Base-by-base conservation (phyloP, 2,329 filamentous ascomycete species). In the Fusarium hostae region DNA sequence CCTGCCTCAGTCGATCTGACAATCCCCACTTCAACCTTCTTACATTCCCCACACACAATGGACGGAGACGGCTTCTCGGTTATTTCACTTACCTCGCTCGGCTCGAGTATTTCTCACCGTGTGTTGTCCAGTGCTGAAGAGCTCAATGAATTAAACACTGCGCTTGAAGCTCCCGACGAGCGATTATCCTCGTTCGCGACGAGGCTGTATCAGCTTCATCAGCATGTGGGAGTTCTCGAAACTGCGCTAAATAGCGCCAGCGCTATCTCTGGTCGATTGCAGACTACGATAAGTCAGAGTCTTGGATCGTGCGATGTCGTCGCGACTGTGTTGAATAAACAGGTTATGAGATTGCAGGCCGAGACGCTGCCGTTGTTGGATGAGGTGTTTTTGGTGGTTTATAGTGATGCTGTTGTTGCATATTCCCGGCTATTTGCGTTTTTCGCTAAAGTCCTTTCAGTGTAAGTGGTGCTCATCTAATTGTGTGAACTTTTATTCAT, bases 21-120 rank as follows among this genome's bases (percentile, higher is more conserved):
- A 47, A 50, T 55, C 56, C 50, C 60, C 55, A 34, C 52, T n/a
- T 39, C 45, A 40, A 54, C 56, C 44, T 47, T 55, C 45, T 18
- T 12, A 13, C 18, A 37, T 55, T 24, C 58, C 51, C 37, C 43
- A 57, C 44, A 52, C 45, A 70, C 22, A 13, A 81, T 80, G 80
- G 77, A 80, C 59, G 72, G 78, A 50, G 76, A 79, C 64, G 76
- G 79, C 54, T 82, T 81, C 74, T 81, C 80, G 15, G 75, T 78
- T 44, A 71, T 77, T 8, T 78, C 79, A n/a, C 62, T 81, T 13
- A 78, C 78, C 6, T 78, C 80, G 0, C 72, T 77, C 13, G 78
- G 77, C 54, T 72, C 77, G 16, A 72, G 74, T 41, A 77, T 82
- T 47, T 74, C 79, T 8, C 76, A 80, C n/a, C 75, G 77, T 12